Conservation (phyloP, 208 protist genomes). For the Naegleria lovaniensis region DNA sequence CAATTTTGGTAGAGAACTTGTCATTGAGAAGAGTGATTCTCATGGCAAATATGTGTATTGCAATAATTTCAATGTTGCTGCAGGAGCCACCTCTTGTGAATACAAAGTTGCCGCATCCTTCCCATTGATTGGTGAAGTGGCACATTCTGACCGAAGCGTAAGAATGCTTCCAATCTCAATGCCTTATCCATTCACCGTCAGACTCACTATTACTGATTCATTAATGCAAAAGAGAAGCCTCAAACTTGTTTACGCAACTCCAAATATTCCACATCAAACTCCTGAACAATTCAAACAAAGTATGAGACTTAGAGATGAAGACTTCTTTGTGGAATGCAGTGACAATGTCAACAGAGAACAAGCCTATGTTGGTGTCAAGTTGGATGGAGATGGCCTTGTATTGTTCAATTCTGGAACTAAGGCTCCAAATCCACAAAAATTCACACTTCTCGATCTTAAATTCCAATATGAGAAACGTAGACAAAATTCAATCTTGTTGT, state of each 20-base stretch:
- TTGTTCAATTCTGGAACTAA: background rate
- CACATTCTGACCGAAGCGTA: background rate
- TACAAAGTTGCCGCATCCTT: background rate
- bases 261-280: background rate
- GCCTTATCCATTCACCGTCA: background rate
- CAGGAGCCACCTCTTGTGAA: background rate
- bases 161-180: background rate
- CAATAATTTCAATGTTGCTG: background rate
- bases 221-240: background rate
- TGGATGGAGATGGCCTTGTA: background rate
- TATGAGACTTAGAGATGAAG: background rate
- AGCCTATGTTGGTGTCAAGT: background rate
- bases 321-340: background rate
- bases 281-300: background rate
- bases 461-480: background rate
- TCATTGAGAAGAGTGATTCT: background rate
- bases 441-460: background rate
- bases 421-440: background rate
- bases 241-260: background rate
- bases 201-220: background rate
- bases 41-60: background rate
- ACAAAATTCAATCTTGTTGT: background rate
- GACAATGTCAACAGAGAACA: background rate
- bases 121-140: background rate
- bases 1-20: no score